Percentiles rank a stretch among this genome's conserved stretches.
phyloP scores from a whole-genome alignment of 2,329 filamentous ascomycete species.

The Claviceps paspali region DNA sequence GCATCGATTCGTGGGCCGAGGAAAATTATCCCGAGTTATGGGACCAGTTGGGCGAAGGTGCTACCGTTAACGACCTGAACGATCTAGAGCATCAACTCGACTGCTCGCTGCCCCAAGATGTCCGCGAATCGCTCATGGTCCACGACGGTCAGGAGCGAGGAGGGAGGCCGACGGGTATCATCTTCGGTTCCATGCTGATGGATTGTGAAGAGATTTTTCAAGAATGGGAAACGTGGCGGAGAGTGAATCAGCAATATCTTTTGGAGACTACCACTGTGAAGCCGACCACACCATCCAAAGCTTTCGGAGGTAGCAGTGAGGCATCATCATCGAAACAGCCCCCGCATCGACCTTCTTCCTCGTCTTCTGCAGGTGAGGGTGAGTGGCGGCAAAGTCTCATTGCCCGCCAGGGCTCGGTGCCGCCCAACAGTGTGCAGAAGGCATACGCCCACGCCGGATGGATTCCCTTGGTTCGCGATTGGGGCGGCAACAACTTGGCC shows the following conservation, averaged over 20 bases:
- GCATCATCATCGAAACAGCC: slow-evolving; percentile 51
- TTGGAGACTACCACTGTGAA: slow-evolving; percentile 40
- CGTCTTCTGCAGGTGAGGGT: slow-evolving; percentile 34
- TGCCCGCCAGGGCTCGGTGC: slow-evolving; percentile 74
- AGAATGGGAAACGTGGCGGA: slow-evolving; percentile 94
- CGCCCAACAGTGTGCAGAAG: slow-evolving; percentile 73
- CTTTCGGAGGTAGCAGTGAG: slow-evolving; percentile 48
- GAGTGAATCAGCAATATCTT: slow-evolving; percentile 82
- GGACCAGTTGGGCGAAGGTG: slow-evolving; percentile 85
- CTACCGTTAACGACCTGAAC: slow-evolving; percentile 87
- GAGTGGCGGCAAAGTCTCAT: slow-evolving; percentile 74
- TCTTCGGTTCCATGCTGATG: slow-evolving; percentile 88
- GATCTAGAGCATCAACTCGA: slow-evolving; percentile 93
- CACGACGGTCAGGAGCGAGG: slow-evolving; percentile 97
- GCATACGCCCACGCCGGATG: slow-evolving; percentile 86
- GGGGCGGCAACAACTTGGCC: slow-evolving; percentile 96
- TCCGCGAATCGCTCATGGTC: slow-evolving; percentile 76
- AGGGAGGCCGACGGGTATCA: slow-evolving; percentile 76
- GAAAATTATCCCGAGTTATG: slow-evolving; percentile 89
- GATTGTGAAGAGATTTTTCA: slow-evolving; percentile 97
- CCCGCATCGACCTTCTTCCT: slow-evolving; percentile 19
- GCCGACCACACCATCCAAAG: slow-evolving; percentile 54
- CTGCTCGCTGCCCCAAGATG: slow-evolving; percentile 81
- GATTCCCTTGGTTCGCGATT: slow-evolving; percentile 93
- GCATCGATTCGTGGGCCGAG: slow-evolving; percentile 88